Evolutionary conservation across 1,284 basidiomycete genomes (phyloP), one percentile per base, ranked within the genome.

Genomic region (Papiliotrema flavescens): DNA sequence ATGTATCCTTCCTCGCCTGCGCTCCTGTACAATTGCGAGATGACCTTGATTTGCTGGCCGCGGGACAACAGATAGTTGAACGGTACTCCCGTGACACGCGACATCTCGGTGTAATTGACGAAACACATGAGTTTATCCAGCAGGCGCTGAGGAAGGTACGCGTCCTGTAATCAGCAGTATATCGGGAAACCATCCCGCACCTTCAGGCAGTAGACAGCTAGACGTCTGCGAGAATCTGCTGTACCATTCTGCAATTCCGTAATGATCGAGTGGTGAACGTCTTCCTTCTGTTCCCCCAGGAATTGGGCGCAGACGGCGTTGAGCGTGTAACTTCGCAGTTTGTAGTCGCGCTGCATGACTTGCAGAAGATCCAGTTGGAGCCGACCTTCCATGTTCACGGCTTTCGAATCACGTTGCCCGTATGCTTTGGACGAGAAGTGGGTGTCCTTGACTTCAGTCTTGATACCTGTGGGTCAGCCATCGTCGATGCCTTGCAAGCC

Each of bases 111-210:
- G 69, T 95, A 96, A 73, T 97, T 97, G 73, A 97, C 86, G 67
- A 97, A 92, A 63, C 90, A 96, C 94, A 97, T 96, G 40, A 98
- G 81, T 69, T 96, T 96, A 75, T 97, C 93, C 75, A 98, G 82
- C 39, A 97, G 76, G 46, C 93, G 82, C 75, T 97, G 93, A 0
- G 93, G 94, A 17, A 97, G 83, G 71, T 97, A 97, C 1, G 94
- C 93, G 80, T 97, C 93, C 92, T 95, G 56, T 1, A n/a, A 8
- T 11, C 37, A 24, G 56, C 37, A 63, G 51, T 26, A 34, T 15
- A 45, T 41, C 45, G 23, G 3, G 2, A 17, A 24, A 17, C 28
- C n/a, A n/a, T 24, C 19, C 7, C 14, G 59, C 71, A 89, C 91
- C 84, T 97, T 97, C 67, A 97, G 78, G 79, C 94, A 97, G 76